Conservation (phyloP, 1,284 basidiomycete species). For the Schizophyllum amplum region DNA sequence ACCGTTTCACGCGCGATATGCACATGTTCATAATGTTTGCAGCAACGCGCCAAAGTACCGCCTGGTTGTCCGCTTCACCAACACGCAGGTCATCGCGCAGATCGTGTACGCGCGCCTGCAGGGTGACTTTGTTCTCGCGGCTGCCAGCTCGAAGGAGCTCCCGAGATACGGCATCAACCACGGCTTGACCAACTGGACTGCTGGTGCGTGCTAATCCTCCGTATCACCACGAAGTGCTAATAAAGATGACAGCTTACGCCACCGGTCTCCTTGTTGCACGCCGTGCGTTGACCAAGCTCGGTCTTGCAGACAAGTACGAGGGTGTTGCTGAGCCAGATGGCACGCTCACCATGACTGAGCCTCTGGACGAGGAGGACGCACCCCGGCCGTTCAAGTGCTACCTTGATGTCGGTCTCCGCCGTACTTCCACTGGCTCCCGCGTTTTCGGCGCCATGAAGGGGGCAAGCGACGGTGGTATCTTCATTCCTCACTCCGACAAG, state of each 20-base stretch:
- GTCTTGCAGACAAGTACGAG: conserved; percentile 97
- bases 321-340: conserved; percentile 94
- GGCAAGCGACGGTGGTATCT: conserved; percentile 96
- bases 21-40: conserved; percentile 19
- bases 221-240: neutral
- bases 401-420: conserved; percentile 97
- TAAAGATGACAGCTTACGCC: conserved; percentile 70
- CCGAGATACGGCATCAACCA: conserved; percentile 97
- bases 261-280: conserved; percentile 95
- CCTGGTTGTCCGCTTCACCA: conserved; percentile 96
- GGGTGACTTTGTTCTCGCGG: conserved; percentile 90
- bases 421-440: conserved; percentile 96
- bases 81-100: conserved; percentile 88
- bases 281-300: conserved; percentile 91
- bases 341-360: conserved; percentile 75
- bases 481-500: conserved; percentile 96
- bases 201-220: conserved; percentile 41
- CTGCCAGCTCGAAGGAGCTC: conserved; percentile 88
- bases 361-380: conserved; percentile 85
- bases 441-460: conserved; percentile 99
- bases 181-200: conserved; percentile 98
- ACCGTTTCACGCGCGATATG: conserved; percentile 15
- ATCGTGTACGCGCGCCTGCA: conserved; percentile 96
- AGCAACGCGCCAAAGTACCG: conserved; percentile 95
- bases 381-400: conserved; percentile 98